Base-by-base conservation (phyloP, 2,329 filamentous ascomycete species). In the Achaetomium macrosporum region DNA sequence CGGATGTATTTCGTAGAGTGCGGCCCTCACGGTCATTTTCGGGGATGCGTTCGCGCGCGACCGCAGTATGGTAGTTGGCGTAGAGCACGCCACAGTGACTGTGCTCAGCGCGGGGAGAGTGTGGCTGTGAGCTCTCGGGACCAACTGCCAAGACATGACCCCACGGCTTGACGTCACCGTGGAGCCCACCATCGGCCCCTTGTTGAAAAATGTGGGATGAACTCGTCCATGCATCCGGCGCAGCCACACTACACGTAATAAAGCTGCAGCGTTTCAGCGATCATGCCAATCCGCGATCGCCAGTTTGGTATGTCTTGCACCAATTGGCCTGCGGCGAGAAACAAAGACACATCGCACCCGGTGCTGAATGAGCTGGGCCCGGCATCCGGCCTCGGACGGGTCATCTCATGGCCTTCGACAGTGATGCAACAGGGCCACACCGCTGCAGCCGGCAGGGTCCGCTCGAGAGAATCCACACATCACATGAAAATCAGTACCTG, bases 381-480 rank as follows among this genome's bases (percentile, higher is more conserved):
- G 4, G 33, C 16, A 31, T 31, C 16, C 20, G 50, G 46, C 31
- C 42, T 40, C 25, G 37, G 46, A 42, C 29, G 45, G 25, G 49
- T 36, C 43, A 30, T 13, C 1, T 6, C 11, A 15, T 17, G 52
- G 25, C 37, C 41, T 43, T 53, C 46, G 42, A 56, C 47, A 56
- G 44, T 42, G 37, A 53, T 56, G 56, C 50, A 57, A 55, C 51
- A 44, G 33, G 53, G 25, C 46, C 53, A 42, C 47, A n/a, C 33
- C 12, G 37, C 37, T 25, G 29, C 25, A 39, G 33, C 33, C 20
- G n/a, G 20, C 12, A 25, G 25, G 25, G 25, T 25, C 25, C 25
- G 25, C 25, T 7, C 25, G 7, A 4, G 25, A 25, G 25, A 25
- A 25, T 25, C 25, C 25, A 25, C 25, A 25, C 25, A 25, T 25